Evolutionary conservation across 2,329 filamentous ascomycete genomes (phyloP).

Genomic region (Mycosphaerella arachidis): DNA sequence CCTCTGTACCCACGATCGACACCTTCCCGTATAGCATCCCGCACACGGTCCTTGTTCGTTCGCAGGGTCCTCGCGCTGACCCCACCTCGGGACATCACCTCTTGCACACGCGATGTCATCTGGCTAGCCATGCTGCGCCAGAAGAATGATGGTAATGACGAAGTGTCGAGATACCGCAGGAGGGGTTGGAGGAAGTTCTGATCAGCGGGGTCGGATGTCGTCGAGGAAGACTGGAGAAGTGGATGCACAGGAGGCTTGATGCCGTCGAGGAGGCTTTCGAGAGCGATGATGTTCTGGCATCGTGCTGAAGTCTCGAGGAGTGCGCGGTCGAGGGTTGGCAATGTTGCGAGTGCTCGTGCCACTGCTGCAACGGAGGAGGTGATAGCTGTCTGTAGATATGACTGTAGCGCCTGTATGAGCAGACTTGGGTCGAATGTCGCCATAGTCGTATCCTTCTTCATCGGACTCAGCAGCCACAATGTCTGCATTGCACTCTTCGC

Average conservation of each 20-base stretch:
- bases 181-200: conserved; percentile 65
- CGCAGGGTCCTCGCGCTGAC: conserved; percentile 76
- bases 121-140: conserved; percentile 84
- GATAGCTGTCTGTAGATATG: conserved; percentile 75
- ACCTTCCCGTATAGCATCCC: conserved; percentile 74
- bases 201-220: conserved; percentile 14
- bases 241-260: conserved; percentile 67
- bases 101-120: conserved; percentile 71
- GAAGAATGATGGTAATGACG: conserved; percentile 83
- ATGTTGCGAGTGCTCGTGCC: conserved; percentile 68
- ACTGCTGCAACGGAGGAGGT: conserved; percentile 74
- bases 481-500: conserved; percentile 70
- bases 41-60: conserved; percentile 68
- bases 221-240: conserved; percentile 41
- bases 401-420: conserved; percentile 71
- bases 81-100: conserved; percentile 77
- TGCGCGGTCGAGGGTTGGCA: conserved; percentile 77
- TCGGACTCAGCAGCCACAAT: conserved; percentile 76
- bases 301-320: conserved; percentile 75
- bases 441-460: conserved; percentile 40
- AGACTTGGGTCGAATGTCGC: conserved; percentile 59
- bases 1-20: conserved; percentile 63
- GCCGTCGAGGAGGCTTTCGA: conserved; percentile 70
- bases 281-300: conserved; percentile 86
- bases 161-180: conserved; percentile 70